These are phyloP conservation scores for Aurinia saxatilis DNA, from an alignment of 345 rosid species.

Conservation along the genomic window DNA sequence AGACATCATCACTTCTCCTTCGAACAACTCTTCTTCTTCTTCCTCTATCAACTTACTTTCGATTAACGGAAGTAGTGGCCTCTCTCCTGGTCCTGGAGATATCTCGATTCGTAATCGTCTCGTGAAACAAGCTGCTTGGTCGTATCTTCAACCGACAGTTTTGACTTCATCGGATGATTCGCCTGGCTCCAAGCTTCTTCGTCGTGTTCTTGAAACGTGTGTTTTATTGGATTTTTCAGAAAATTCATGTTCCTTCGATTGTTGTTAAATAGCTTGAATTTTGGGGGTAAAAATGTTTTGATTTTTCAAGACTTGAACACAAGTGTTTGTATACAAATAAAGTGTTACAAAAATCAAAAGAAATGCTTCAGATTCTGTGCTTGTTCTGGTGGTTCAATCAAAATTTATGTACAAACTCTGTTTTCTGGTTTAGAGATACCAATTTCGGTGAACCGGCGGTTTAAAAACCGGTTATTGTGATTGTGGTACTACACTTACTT, in stretches of 20 bases:
- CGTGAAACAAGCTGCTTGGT: slow-evolving; percentile 90
- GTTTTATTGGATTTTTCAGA: slow-evolving; percentile 34
- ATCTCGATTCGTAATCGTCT: slow-evolving; percentile 79
- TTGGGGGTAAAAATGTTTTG: background rate
- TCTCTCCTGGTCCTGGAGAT: too few species aligned
- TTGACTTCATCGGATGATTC: slow-evolving; percentile 46
- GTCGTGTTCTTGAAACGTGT: slow-evolving; percentile 36
- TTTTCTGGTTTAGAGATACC: background rate
- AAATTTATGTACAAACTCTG: background rate
- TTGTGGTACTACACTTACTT: too few species aligned
- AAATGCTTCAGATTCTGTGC: background rate
- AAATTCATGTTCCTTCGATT: slow-evolving; percentile 16
- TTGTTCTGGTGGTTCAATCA: background rate
- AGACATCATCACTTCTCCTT: too few species aligned
- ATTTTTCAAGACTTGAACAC: background rate
- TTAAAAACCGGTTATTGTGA: too few species aligned
- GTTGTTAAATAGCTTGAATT: slow-evolving; percentile 18
- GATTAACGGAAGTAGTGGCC: too few species aligned
- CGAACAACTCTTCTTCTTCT: too few species aligned
- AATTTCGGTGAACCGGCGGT: background rate
- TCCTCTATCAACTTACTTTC: too few species aligned
- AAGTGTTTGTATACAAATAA: slow-evolving; percentile 12
- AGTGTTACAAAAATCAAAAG: background rate
- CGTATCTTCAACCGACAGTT: slow-evolving; percentile 79
- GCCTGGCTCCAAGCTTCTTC: slow-evolving; percentile 36